Base-by-base conservation (phyloP, 495 filamentous ascomycete species). In the Extremus antarcticus region DNA sequence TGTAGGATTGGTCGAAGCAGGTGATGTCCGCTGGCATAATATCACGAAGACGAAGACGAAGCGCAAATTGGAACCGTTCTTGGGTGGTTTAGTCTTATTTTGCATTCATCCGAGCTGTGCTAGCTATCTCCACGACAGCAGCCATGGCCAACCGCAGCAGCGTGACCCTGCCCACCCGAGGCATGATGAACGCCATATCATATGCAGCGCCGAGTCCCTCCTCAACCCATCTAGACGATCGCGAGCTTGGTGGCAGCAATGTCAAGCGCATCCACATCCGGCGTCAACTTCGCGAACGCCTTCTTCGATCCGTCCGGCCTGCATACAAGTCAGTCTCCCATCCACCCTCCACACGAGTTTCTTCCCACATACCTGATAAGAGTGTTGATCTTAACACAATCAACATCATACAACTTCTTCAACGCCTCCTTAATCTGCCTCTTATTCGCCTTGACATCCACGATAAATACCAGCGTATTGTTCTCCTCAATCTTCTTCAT, bases 401-500 rank as follows among this genome's bases (percentile, higher is more conserved):
- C 89, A 61, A 99, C 90, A 74, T 97, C 91, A 74, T 99, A 99
- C 63, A 97, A 82, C 86, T 90, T 95, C 88, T 99, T 99, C 62
- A 99, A 78, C 59, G 92, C 87, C 66, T 80, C 78, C 83, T 95
- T 95, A 77, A 99, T 99, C 83, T 99, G 92, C 68, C 90, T 84
- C 87, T 99, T 99, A 80, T 99, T 99, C 67, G 88, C 81, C 86
- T 96, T 95, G 71, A 89, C 81, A 63, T 99, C 88, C 67, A 95
- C 90, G 68, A 97, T 95, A 78, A 99, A 97, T 64, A 97, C 94
- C 79, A 65, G 92, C 95, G 82, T 99, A 95, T 82, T 97, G 87
- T 86, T 97, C 92, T 83, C 97, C 94, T 62, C 97, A 94, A 64
- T 64, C 86, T 95, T 96, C 88, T 99, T 99, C 88, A 99, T 95